Evolutionary conservation across 345 rosid species (phyloP).

Genomic region (Durio zibethinus): DNA sequence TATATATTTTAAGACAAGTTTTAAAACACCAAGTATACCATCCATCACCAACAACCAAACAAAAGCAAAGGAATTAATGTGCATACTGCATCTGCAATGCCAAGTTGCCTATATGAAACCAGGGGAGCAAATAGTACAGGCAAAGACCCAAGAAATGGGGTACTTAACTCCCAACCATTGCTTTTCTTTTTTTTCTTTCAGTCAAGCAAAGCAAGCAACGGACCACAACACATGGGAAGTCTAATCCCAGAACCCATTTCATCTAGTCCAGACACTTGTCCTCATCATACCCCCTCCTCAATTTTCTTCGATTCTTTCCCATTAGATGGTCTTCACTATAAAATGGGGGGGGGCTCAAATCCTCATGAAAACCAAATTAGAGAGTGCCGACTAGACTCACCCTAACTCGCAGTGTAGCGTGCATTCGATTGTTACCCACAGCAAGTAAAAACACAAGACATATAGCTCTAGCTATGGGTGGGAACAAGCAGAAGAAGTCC

Average conservation of each 20-base stretch:
- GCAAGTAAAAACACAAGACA: background rate
- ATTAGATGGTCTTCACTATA: background rate
- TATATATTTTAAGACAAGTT: no score
- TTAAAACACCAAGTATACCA: background rate
- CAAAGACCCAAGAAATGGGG: slow-evolving; percentile 11
- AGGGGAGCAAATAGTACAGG: slow-evolving; percentile 9
- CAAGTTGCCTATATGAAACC: background rate
- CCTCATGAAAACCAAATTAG: background rate
- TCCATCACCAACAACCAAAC: background rate
- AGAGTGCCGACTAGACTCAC: background rate
- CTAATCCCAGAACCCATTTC: background rate
- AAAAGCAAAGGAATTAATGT: background rate
- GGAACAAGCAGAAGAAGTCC: background rate
- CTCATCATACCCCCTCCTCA: background rate
- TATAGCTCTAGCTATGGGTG: background rate
- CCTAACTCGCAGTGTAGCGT: background rate
- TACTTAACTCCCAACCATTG: background rate
- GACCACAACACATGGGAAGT: slow-evolving; percentile 3
- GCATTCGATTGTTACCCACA: background rate
- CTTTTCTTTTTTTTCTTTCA: background rate
- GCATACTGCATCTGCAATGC: background rate
- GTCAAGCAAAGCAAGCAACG: slow-evolving; percentile 5
- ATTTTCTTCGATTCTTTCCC: background rate
- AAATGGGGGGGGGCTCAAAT: background rate
- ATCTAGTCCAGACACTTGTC: slow-evolving; percentile 6